Percentiles rank a stretch among this genome's conserved stretches.
These are phyloP conservation scores for Aspergillus sclerotialis DNA, from an alignment of 2,329 filamentous ascomycete species.

Conservation along the genomic window DNA sequence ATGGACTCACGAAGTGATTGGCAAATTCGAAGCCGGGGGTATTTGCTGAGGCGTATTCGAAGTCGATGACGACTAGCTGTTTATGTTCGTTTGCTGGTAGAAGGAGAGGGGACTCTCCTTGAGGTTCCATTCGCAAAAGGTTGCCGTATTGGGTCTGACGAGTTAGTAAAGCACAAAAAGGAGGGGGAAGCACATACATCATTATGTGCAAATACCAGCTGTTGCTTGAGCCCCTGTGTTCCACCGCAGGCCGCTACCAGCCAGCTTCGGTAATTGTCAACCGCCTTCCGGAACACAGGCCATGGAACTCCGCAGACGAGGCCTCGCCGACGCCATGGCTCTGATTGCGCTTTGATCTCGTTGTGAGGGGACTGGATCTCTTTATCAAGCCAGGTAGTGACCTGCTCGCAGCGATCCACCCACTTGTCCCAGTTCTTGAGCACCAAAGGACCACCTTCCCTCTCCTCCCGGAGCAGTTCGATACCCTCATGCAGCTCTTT, in stretches of 20 bases:
- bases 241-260: conserved; percentile 67
- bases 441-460: conserved; percentile 69
- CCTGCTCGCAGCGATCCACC: conserved; percentile 56
- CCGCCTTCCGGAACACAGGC: conserved; percentile 64
- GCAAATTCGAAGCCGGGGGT: conserved; percentile 82
- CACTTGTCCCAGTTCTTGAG: conserved; percentile 95
- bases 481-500: conserved; percentile 91
- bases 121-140: conserved; percentile 70
- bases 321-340: conserved; percentile 62
- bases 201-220: conserved; percentile 92
- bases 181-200: conserved; percentile 57
- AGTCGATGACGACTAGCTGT: conserved; percentile 94
- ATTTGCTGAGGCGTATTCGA: conserved; percentile 93
- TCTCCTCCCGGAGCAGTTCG: conserved; percentile 72
- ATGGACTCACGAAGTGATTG: conserved; percentile 72
- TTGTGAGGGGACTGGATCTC: conserved; percentile 49
- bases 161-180: conserved; percentile 10
- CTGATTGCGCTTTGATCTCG: conserved; percentile 33
- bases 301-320: conserved; percentile 80
- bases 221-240: conserved; percentile 58
- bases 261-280: conserved; percentile 71
- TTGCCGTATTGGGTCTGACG: conserved; percentile 93
- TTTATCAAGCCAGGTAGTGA: conserved; percentile 47
- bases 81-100: conserved; percentile 91
- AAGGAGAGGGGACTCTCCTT: conserved; percentile 71